Evolutionary conservation across 805 yeast genomes (phyloP).

Genomic region (Saturnispora silvae): DNA sequence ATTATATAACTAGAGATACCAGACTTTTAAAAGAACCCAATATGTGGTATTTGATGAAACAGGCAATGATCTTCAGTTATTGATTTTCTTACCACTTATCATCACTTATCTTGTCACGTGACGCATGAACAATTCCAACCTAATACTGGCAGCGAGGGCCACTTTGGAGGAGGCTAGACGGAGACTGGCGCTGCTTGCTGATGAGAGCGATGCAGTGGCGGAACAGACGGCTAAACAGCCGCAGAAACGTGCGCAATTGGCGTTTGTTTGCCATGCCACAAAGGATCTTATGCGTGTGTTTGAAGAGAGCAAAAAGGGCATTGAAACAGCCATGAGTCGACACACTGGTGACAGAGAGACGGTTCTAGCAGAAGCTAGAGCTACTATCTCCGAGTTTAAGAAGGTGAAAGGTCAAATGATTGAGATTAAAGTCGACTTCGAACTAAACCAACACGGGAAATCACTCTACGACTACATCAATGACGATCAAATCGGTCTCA

Average conservation of each 20-base stretch:
- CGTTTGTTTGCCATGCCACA: constrained; percentile 35
- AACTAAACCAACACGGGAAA: constrained; percentile 14
- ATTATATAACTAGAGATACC: too few relatives aligned
- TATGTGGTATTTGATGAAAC: too few relatives aligned
- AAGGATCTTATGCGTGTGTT: constrained; percentile 38
- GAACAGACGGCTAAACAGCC: constrained; percentile 32
- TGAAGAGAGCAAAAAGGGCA: constrained; percentile 23
- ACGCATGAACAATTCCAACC: too few relatives aligned
- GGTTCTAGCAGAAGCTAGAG: constrained; percentile 16
- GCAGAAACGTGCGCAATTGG: constrained; percentile 31
- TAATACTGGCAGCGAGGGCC: too few relatives aligned
- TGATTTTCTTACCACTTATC: too few relatives aligned
- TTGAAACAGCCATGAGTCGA: constrained; percentile 21
- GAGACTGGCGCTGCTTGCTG: constrained; percentile 38
- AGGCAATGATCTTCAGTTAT: too few relatives aligned
- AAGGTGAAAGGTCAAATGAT: constrained; percentile 26
- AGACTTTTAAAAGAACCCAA: too few relatives aligned
- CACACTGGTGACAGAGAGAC: constrained; percentile 18
- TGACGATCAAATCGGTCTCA: constrained; percentile 27
- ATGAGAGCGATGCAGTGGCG: constrained; percentile 28
- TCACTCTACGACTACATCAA: constrained; percentile 40
- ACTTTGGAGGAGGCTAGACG: too few relatives aligned
- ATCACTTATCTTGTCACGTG: too few relatives aligned
- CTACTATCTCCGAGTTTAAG: constrained; percentile 27
- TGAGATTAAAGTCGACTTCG: constrained; percentile 27